Evolutionary conservation across 192 early-diverging fungal genomes (phyloP), one percentile per base, ranked within the genome.

Genomic region (Entomortierella chlamydospora): DNA sequence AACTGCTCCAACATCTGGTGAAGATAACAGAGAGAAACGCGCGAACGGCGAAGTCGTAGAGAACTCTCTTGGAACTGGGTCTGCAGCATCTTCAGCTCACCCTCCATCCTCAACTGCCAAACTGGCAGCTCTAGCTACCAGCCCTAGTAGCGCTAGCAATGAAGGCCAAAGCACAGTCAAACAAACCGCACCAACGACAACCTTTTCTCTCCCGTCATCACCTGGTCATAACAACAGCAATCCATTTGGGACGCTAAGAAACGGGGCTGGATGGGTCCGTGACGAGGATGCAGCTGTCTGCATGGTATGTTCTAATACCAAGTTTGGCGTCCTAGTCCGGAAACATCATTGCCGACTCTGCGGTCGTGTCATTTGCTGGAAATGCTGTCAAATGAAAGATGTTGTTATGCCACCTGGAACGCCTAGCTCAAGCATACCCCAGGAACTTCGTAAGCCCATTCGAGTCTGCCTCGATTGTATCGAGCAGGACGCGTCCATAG

Each of bases 321-420:
- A 73, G 61, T 81, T 81, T 37, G 79, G 79, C 0, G 69, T 81
- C 41, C 23, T 81, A 3, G 71, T 81, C 22, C 60, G 70, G 13
- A 72, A 89, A 15, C 92, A 93, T 64, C 92, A 93, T 65, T 93
- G 92, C 70, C 87, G 92, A 29, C 64, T 93, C 1, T 93, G 92
- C 56, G 92, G 92, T 10, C 84, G 88, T 4, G 84, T 92, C 0
- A 81, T 91, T 11, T 92, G 91, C 64, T 85, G 82, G 59, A 84
- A 84, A 47, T 92, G 91, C 58, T 91, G 74, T 59, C 74, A 78
- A 37, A 78, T 78, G 74, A 78, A 78, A 39, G 74, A 70, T 25
- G 74, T 68, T 5, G 66, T 47, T 3, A 11, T 73, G 41, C 25
- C 57, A 18, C 18, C 23, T 1, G 42, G 34, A 22, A 50, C 7